Base-by-base conservation (phyloP, 495 filamentous ascomycete genomes). In the Aspergillus cavernicola region DNA sequence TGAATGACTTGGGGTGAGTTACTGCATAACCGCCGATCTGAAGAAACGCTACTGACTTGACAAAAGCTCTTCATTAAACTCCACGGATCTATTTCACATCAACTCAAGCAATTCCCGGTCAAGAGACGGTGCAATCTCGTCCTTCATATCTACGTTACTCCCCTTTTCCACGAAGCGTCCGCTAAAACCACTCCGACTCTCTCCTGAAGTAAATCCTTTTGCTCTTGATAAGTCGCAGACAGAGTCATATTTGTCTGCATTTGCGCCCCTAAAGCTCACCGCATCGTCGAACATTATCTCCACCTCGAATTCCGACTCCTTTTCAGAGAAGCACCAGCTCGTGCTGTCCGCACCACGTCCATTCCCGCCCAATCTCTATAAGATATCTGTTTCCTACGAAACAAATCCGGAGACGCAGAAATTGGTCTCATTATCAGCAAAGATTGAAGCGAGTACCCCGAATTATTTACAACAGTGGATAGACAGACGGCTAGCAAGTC, bases 401-500 rank as follows among this genome's bases (percentile, higher is more conserved):
- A 69, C 71, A 42, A 60, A 73, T 42, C 68, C 69, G 5, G 63
- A 74, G 59, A 65, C 66, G 24, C 69, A 72, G 37, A 62, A 58
- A 13, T 31, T 77, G 13, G 50, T 50, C 13, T 72, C 69, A 4
- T 26, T 74, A 28, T 67, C 65, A 10, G 63, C 69, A 19, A 52
- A 58, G 7, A 56, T 50, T 57, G 64, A 65, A 32, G 33, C 61
- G 18, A 66, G 57, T 43, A 56, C 68, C 1, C 70, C 70, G 4
- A 53, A 61, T 23, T 52, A 56, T 13, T 55, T 77, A n/a, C 70
- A 61, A n/a, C 61, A 54, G 42, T 77, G 74, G 74, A 69, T 72
- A n/a, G 58, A 67, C 11, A 52, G 61, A 16, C 61, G 74, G 23
- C 50, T 77, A 32, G 52, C 53, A 10, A 73, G 67, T 29, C 64